Evolutionary conservation across 768 basidiomycete species (phyloP).

Genomic region (Amanita thiersii): DNA sequence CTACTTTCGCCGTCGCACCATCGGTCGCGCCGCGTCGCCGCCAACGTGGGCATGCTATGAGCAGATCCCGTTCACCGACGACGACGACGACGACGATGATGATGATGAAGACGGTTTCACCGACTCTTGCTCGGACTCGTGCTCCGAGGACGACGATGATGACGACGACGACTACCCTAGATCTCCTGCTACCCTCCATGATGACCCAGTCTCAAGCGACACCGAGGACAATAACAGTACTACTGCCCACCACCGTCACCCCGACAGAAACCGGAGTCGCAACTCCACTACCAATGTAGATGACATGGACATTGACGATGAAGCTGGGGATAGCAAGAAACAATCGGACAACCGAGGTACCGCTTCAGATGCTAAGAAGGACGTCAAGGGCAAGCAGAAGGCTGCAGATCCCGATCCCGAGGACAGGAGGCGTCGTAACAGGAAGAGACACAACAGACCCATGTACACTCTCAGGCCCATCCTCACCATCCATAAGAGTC

Average conservation of each 20-base stretch:
- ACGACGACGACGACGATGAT: slow-evolving; percentile 67
- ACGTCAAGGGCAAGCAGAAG: slow-evolving; percentile 75
- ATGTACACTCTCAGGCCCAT: slow-evolving; percentile 70
- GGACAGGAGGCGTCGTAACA: slow-evolving; percentile 33
- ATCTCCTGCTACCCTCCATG: slow-evolving; percentile 11
- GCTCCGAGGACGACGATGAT: slow-evolving; percentile 74
- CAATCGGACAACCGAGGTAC: slow-evolving; percentile 13
- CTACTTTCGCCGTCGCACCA: slow-evolving; percentile 62
- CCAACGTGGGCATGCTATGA: slow-evolving; percentile 89
- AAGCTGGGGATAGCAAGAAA: slow-evolving; percentile 34
- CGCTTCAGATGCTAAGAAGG: slow-evolving; percentile 36
- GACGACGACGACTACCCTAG: slow-evolving; percentile 58
- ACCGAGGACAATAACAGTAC: slow-evolving; percentile 25
- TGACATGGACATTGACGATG: slow-evolving; percentile 52
- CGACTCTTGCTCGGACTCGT: slow-evolving; percentile 52
- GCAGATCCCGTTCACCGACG: slow-evolving; percentile 70
- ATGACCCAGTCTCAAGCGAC: slow-evolving; percentile 17
- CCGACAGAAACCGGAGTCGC: slow-evolving; percentile 19
- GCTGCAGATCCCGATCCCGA: slow-evolving; percentile 63
- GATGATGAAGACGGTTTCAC: too few species aligned
- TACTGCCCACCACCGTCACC: slow-evolving; percentile 14
- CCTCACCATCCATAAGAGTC: slow-evolving; percentile 78
- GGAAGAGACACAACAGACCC: slow-evolving; percentile 47
- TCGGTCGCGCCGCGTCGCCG: slow-evolving; percentile 76
- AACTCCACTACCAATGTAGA: slow-evolving; percentile 14